These are phyloP conservation scores for Myxozyma neotropica DNA, from an alignment of 805 yeast genomes.

Conservation along the genomic window DNA sequence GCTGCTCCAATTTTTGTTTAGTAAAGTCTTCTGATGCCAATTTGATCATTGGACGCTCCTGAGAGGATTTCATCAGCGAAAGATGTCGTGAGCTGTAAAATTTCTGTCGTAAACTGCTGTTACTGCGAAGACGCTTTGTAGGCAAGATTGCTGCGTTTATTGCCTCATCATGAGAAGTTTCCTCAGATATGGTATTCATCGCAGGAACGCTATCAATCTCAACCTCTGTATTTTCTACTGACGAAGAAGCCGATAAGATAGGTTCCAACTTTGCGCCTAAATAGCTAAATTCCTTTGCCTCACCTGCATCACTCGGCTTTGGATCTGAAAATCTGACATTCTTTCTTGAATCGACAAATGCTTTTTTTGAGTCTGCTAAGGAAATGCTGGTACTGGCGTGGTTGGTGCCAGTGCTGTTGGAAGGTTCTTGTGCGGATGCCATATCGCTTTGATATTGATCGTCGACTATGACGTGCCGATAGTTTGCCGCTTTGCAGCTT, in stretches of 20 bases:
- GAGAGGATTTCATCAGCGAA: slow-evolving; percentile 7
- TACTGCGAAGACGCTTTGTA: background rate
- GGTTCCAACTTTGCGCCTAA: background rate
- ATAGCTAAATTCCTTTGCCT: background rate
- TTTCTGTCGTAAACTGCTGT: background rate
- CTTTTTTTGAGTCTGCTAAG: background rate
- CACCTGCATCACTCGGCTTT: background rate
- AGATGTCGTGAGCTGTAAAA: slow-evolving; percentile 10
- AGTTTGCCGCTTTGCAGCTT: too few species aligned
- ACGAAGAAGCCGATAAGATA: background rate
- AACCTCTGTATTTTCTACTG: background rate
- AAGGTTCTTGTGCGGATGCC: background rate
- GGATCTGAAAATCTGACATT: background rate
- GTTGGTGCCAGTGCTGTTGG: background rate
- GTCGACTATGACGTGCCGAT: too few species aligned
- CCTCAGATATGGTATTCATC: background rate
- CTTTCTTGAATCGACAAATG: background rate
- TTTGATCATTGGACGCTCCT: background rate
- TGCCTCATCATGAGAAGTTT: background rate
- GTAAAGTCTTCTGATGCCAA: background rate
- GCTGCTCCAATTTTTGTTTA: background rate
- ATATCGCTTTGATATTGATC: background rate
- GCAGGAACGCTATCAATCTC: background rate
- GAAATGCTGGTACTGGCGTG: background rate
- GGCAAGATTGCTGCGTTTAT: background rate